Conservation (phyloP, 768 basidiomycete genomes). For the Cystobasidium tubakii region DNA sequence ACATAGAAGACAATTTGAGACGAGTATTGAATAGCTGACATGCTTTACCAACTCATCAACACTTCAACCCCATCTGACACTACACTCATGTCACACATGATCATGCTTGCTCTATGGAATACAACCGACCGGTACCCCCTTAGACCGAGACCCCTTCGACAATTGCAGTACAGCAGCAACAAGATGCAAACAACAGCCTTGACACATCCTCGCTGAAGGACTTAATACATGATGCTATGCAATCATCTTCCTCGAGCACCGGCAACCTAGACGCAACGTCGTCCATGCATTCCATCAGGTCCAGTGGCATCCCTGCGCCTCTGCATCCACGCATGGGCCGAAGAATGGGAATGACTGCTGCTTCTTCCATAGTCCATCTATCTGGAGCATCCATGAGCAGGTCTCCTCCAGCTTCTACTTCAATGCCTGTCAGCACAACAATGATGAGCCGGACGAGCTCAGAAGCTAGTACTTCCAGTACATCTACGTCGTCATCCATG, state of each 20-base stretch:
- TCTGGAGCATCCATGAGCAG: neutral
- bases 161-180: neutral
- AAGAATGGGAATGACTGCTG: conserved; percentile 1
- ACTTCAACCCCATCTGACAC: neutral
- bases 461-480: neutral
- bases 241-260: neutral
- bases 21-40: no score
- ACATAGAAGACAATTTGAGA: neutral
- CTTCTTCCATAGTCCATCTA: neutral
- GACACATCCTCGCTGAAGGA: neutral
- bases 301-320: neutral
- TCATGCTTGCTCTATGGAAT: neutral
- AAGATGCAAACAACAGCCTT: neutral
- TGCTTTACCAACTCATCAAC: neutral
- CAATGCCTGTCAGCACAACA: neutral
- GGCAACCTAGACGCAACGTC: neutral
- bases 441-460: neutral
- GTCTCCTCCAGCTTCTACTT: neutral
- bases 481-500: neutral
- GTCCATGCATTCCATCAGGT: neutral
- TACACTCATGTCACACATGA: neutral
- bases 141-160: neutral
- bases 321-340: neutral
- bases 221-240: neutral
- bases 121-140: neutral